Conservation (phyloP, 768 basidiomycete species). For the Russula abietina region DNA sequence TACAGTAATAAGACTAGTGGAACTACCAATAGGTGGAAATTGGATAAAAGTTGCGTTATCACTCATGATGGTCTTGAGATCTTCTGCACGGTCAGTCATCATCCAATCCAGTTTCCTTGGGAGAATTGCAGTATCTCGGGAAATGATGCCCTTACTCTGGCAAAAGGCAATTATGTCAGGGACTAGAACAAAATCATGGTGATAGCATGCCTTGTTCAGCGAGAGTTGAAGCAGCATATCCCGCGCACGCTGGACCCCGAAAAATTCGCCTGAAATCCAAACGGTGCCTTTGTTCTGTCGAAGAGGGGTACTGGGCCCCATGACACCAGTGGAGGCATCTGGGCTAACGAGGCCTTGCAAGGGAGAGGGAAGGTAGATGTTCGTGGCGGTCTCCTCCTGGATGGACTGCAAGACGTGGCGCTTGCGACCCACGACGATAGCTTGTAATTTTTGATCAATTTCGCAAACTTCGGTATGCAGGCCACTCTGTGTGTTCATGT, state of each 20-base stretch:
- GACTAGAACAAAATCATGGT: neutral
- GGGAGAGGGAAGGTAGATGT: constrained; percentile 91
- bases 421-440: constrained; percentile 86
- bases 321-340: constrained; percentile 43
- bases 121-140: constrained; percentile 87
- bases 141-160: constrained; percentile 84
- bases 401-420: constrained; percentile 82
- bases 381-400: constrained; percentile 95
- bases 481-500: constrained; percentile 54
- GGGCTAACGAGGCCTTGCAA: constrained; percentile 79
- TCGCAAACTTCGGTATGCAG: constrained; percentile 87
- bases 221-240: constrained; percentile 93
- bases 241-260: constrained; percentile 88
- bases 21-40: constrained; percentile 87
- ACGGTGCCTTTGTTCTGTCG: constrained; percentile 68
- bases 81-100: constrained; percentile 92
- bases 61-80: constrained; percentile 86
- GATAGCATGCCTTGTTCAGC: constrained; percentile 62
- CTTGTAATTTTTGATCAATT: constrained; percentile 91
- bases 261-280: constrained; percentile 98
- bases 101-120: constrained; percentile 99
- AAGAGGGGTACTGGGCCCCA: constrained; percentile 35
- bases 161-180: neutral
- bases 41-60: constrained; percentile 97
- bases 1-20: constrained; percentile 87